Conservation (phyloP, 2,329 filamentous ascomycete species). For the Sarocladium kiliense region DNA sequence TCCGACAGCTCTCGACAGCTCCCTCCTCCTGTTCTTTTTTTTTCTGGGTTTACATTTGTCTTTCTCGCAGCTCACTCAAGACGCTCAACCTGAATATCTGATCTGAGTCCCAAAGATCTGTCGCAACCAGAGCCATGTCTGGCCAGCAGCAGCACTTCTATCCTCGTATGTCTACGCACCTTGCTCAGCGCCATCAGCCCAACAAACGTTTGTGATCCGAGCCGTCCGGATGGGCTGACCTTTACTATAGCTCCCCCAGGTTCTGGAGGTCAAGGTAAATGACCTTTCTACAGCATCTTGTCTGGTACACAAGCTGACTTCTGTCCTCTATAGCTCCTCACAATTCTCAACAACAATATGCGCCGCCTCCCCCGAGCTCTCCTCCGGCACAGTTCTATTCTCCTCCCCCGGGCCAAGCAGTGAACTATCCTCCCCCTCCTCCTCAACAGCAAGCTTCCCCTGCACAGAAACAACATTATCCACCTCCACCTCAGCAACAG, state of each 20-base stretch:
- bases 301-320: not conserved
- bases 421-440: slow-evolving; percentile 25
- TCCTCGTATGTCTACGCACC: slow-evolving; percentile 34
- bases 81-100: not conserved
- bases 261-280: slow-evolving; percentile 26
- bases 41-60: not conserved
- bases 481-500: slow-evolving; percentile 9
- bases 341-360: slow-evolving; percentile 34
- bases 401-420: slow-evolving; percentile 29
- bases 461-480: slow-evolving; percentile 8
- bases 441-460: slow-evolving; percentile 19
- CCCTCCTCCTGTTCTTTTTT: not conserved
- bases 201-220: slow-evolving; percentile 7
- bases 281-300: not conserved
- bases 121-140: slow-evolving; percentile 28
- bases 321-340: slow-evolving; percentile 9
- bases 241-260: slow-evolving; percentile 34
- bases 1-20: slow-evolving; percentile 1
- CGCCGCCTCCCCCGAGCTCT: slow-evolving; percentile 42
- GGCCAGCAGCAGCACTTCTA: slow-evolving; percentile 36
- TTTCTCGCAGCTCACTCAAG: not conserved
- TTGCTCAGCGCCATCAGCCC: slow-evolving; percentile 9
- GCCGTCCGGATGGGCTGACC: not conserved
- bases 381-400: slow-evolving; percentile 43
- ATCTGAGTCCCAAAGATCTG: not conserved